Evolutionary conservation across 2,329 filamentous ascomycete species (phyloP), one percentile per base, ranked within the genome.

Genomic region (Aspergillus sojae): DNA sequence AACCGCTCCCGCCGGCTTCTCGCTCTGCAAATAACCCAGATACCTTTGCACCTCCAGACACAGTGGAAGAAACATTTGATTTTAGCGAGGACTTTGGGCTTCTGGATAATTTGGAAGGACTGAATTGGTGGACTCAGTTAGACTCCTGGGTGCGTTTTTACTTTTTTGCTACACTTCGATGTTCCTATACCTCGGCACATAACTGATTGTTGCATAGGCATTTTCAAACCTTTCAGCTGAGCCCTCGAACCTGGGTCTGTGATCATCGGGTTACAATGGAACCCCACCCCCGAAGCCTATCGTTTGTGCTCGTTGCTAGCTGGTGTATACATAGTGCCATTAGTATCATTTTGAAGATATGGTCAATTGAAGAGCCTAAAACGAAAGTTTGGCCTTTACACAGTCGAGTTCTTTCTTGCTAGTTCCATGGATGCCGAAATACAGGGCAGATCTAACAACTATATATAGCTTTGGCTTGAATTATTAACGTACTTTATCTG

Each of bases 111-210:
- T 65, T 78, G 7, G 77, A 78, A n/a, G 75, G 75, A 6, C 76
- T 76, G 3, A 65, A 74, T 23, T 78, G 76, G 75, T 78, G 77
- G 76, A 71, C 76, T 16, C 75, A 78, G 32, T 65, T 78, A 39
- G 77, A 78, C 61, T 77, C 76, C 30, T 78, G 76, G 77, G 77
- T 78, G 64, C 62, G 74, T 68, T 5, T 30, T 54, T 10, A 41
- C 19, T 21, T 36, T 21, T 36, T 4, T 14, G 10, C 39, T 6
- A 30, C 2, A 23, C 45, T n/a, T 16, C 12, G 53, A 46, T 43
- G 16, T 1, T 16, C 32, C 28, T 32, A 14, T 36, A 32, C 59
- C 57, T 4, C 16, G 14, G 14, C 45, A 45, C 32, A 60, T 69
- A 41, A 70, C 58, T 32, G 28, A 52, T 16, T 19, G 64, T 48